Percentiles rank a stretch among this genome's conserved stretches.
Evolutionary conservation across 2,329 filamentous ascomycete genomes (phyloP).

Genomic region (Hypoxylon sp.): DNA sequence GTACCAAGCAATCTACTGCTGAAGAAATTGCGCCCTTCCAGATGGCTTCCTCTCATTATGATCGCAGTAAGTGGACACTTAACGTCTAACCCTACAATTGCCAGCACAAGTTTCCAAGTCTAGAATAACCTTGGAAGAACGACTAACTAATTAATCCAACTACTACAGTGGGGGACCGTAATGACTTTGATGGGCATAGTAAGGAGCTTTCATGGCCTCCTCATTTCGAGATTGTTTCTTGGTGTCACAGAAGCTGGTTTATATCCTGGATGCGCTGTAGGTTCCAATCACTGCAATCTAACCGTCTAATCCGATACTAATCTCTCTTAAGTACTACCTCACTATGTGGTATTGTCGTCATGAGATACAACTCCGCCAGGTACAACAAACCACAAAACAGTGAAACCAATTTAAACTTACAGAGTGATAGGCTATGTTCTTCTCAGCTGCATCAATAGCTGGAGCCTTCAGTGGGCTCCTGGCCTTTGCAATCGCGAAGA

Average conservation of each 20-base stretch:
- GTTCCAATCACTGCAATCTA: constrained; percentile 24
- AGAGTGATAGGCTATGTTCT: constrained; percentile 75
- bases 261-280: constrained; percentile 55
- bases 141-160: constrained; percentile 18
- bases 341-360: constrained; percentile 73
- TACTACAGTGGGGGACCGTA: constrained; percentile 53
- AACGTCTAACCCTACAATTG: not conserved
- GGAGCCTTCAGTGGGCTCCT: constrained; percentile 83
- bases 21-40: constrained; percentile 79
- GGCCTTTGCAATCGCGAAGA: constrained; percentile 78
- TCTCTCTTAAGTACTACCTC: constrained; percentile 61
- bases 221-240: constrained; percentile 67
- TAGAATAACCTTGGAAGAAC: not conserved
- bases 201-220: constrained; percentile 62
- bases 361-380: constrained; percentile 67
- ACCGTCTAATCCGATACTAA: constrained; percentile 11
- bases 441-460: constrained; percentile 84
- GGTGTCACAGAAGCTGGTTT: constrained; percentile 54
- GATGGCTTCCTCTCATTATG: constrained; percentile 86
- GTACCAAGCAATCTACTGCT: constrained; percentile 83
- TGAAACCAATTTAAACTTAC: constrained; percentile 8
- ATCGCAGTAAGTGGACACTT: constrained; percentile 63
- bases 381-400: constrained; percentile 22
- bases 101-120: not conserved
- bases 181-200: constrained; percentile 71